Conservation (phyloP, 2,329 filamentous ascomycete genomes). For the Phialocephala subalpina region DNA sequence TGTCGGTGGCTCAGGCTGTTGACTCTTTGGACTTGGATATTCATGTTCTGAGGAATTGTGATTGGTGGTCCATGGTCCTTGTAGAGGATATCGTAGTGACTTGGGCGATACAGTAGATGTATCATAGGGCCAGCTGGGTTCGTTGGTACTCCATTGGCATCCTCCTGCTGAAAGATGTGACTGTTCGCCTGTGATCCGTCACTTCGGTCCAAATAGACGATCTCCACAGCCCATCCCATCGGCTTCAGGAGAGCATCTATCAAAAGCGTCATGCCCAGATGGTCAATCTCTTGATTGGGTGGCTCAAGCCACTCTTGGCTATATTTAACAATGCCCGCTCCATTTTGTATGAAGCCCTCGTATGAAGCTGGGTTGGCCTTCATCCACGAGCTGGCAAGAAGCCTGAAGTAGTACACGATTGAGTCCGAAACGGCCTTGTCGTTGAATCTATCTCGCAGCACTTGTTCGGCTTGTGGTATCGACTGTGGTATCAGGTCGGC, state of each 20-base stretch:
- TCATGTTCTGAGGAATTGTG: constrained; percentile 41
- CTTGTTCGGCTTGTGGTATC: constrained; percentile 58
- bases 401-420: constrained; percentile 85
- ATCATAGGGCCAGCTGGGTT: constrained; percentile 58
- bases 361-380: constrained; percentile 77
- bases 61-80: constrained; percentile 51
- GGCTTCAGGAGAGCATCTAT: constrained; percentile 82
- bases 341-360: constrained; percentile 72
- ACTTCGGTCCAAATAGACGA: constrained; percentile 91
- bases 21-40: constrained; percentile 62
- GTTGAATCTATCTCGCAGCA: constrained; percentile 75
- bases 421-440: constrained; percentile 70
- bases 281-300: constrained; percentile 84
- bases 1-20: constrained; percentile 55
- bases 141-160: constrained; percentile 46
- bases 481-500: constrained; percentile 58
- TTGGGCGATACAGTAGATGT: constrained; percentile 71
- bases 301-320: constrained; percentile 76
- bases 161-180: constrained; percentile 50
- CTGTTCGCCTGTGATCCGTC: constrained; percentile 77
- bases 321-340: constrained; percentile 69
- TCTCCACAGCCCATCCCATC: constrained; percentile 81
- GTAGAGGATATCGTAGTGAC: constrained; percentile 96
- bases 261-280: constrained; percentile 82
- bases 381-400: constrained; percentile 86